Evolutionary conservation across 2,329 filamentous ascomycete genomes (phyloP), one percentile per base, ranked within the genome.

Genomic region (Diaporthe citri): DNA sequence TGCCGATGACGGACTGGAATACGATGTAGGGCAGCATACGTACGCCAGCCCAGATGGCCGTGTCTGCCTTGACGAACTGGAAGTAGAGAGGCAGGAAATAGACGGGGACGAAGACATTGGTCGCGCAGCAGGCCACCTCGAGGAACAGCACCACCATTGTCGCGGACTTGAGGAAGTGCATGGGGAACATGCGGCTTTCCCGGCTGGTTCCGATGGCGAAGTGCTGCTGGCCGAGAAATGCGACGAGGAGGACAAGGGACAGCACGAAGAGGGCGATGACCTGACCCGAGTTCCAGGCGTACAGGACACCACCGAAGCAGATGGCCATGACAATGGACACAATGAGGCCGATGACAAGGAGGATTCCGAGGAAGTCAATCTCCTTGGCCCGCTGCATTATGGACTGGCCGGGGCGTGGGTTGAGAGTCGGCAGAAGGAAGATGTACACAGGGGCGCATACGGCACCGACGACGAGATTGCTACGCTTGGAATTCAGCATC

Each of bases 21-120:
- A 52, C 48, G 52, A 87, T 84, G 69, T 86, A 82, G 0, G 86
- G 85, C 9, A 88, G 78, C 1, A 88, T 79, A 13, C 83, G 80
- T 0, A 86, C 82, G 0, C 80, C 85, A 13, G 86, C 82, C 20
- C 83, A 75, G 3, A 88, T 77, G 0, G 86, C 81, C 0, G 77
- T 80, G 56, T 88, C 87, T 7, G 83, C 83, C 1, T 81, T 80
- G 0, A 82, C 82, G 78, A 89, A 89, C 76, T 88, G 85, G 78
- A 89, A 89, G 78, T 83, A 87, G 0, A 90, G 78, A 0, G 88
- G 88, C 8, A 88, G 84, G 77, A 86, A 89, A 78, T 89, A 90
- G n/a, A 86, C 36, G 31, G 48, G 34, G 4, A 71, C 22, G 36
- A 71, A 71, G 22, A 36, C 39, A n/a, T 22, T 41, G 39, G 39